Base-by-base conservation (phyloP, 78 protist species). In the Dictyostelium citrinum region DNA sequence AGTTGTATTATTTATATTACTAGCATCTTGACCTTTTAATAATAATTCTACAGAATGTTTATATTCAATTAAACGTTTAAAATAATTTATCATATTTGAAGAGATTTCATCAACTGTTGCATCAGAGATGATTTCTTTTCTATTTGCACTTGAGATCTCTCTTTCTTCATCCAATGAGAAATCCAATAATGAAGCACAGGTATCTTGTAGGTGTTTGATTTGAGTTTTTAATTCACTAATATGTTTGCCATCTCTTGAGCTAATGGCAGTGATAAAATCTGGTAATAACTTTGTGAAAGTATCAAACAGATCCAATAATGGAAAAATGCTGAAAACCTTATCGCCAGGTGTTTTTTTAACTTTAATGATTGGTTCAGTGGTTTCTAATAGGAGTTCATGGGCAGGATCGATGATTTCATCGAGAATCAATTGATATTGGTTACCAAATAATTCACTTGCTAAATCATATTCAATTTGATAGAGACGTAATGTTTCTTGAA, bases 391-490 rank as follows among this genome's bases (percentile, higher is more conserved):
- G 1, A 88, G 55, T 49, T 88, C 93, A 29, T 88, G 93, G 7
- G 85, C 67, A 1, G 84, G 93, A 22, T 88, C 83, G 22, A 88
- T 68, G 55, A 88, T 67, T 46, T 88, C 93, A n/a, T 78, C 85
- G 17, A 88, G 49, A 2, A 88, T 79, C 31, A 64, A 41, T 29
- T 88, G 93, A 67, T 88, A 88, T 17, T 88, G 93, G 39, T 88
- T 83, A 9, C 93, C 93, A 46, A 78, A 88, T 17, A 88, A 3
- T 31, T 88, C 93, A 2, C 49, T 64, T 29, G 86, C 84, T 14
- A 88, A 46, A 68, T 88, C 93, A 2, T 84, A 88, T 51, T 88
- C 93, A 5, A 88, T 88, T 22, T 88, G 93, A 67, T 88, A 88
- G 80, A 88, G 85, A 29, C 85, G 55, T 2, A 88, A 64, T 3